Percentiles rank a stretch among this genome's conserved stretches.
Conservation (phyloP, 805 yeast genomes). For the Wickerhamomyces bovis region DNA sequence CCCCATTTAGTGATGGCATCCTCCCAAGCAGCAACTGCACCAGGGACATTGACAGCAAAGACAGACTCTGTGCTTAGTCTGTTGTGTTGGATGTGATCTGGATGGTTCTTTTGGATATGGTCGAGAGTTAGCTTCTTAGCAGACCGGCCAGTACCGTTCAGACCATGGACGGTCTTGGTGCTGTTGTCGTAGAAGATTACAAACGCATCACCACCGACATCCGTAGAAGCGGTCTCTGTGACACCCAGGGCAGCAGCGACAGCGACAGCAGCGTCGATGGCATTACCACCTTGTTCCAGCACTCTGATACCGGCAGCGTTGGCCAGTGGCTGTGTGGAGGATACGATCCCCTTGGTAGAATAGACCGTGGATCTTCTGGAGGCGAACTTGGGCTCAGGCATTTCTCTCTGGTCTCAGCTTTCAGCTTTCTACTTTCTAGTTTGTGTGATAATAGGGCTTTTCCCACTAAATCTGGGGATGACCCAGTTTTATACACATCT, state of each 20-base stretch:
- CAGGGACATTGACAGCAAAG: constrained; percentile 67
- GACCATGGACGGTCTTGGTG: constrained; percentile 49
- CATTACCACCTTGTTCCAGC: constrained; percentile 67
- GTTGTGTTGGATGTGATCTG: constrained; percentile 33
- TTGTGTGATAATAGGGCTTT: too few species aligned
- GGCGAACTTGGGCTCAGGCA: constrained; percentile 25
- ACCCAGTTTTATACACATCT: too few species aligned
- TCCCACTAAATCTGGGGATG: too few species aligned
- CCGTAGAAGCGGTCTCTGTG: constrained; percentile 54
- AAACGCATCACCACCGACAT: constrained; percentile 68
- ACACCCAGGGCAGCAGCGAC: constrained; percentile 50
- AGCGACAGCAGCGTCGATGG: constrained; percentile 60
- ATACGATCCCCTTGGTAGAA: constrained; percentile 65
- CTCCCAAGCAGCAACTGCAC: constrained; percentile 75
- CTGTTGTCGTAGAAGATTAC: constrained; percentile 48
- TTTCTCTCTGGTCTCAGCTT: not conserved
- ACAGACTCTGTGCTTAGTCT: constrained; percentile 50
- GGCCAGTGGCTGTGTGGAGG: constrained; percentile 74
- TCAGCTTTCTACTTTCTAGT: too few species aligned
- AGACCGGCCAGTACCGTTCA: constrained; percentile 74
- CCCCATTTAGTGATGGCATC: constrained; percentile 71
- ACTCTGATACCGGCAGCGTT: constrained; percentile 66
- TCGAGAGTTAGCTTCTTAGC: constrained; percentile 47
- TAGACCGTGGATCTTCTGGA: constrained; percentile 73
- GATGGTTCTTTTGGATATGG: constrained; percentile 32